Evolutionary conservation across 148 eudicot species (phyloP), one percentile per base, ranked within the genome.

Genomic region (Camellia granthamiana): DNA sequence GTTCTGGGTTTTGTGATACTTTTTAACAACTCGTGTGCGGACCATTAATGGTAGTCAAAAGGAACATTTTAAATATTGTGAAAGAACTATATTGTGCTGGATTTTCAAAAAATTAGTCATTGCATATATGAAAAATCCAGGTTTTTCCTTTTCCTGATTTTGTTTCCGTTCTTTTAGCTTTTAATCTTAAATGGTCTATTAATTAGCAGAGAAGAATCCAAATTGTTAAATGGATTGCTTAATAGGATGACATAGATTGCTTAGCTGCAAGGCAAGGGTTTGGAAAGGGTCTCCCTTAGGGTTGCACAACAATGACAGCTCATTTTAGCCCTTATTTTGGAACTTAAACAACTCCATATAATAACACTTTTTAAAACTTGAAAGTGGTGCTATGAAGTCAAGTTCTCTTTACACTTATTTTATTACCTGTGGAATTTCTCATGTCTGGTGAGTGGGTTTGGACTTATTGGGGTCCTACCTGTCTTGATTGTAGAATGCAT

Each of bases 41-140:
- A 77, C 75, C 59, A 54, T 83, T 81, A 73, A 73, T 81, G n/a
- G 44, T 30, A 79, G 87, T 88, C 87, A 86, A 83, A 85, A 72
- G 74, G 84, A 81, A 74, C 75, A 76, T 30, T 76, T 76, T 77
- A 70, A 56, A 16, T 76, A 76, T 54, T 81, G 62, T 61, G 51
- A 81, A 77, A 51, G 67, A 11, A 42, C 52, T 51, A 79, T 59
- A 62, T 21, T 69, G 38, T 81, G 84, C 75, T 81, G 70, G 74
- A 60, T 49, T 54, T 64, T 54, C 44, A 55, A 75, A 54, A 42
- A 30, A 30, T 30, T 30, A 30, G 38, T 30, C 38, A 30, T 30
- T 30, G 38, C 38, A 30, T 30, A 30, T 30, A 30, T 30, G 38
- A 30, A 30, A 30, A 30, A 30, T 30, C 38, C 38, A 55, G 66